A percentile compares a stretch with the other conserved stretches of the same genome.
phyloP scores from a whole-genome alignment of 2,329 filamentous ascomycete genomes.

The Alternaria arborescens region DNA sequence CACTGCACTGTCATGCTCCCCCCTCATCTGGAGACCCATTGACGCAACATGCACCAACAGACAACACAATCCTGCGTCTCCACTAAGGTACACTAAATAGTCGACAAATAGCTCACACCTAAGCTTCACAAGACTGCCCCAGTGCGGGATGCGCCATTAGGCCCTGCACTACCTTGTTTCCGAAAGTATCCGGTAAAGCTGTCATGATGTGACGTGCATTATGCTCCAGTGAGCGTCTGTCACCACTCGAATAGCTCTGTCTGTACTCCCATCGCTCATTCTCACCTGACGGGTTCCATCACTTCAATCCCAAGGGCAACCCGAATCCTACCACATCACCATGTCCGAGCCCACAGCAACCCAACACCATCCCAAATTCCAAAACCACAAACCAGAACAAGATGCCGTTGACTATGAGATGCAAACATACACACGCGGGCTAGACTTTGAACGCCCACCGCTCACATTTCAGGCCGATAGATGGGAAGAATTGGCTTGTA shows the following conservation, averaged over 20 bases:
- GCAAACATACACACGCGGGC: slow-evolving; percentile 42
- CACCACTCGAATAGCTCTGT: background rate
- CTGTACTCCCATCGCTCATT: background rate
- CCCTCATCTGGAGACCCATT: background rate
- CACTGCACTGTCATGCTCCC: background rate
- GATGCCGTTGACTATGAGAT: slow-evolving; percentile 38
- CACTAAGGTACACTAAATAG: background rate
- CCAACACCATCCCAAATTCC: slow-evolving; percentile 20
- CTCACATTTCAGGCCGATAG: slow-evolving; percentile 44
- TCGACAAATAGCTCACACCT: background rate
- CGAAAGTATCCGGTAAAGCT: slow-evolving; percentile 4
- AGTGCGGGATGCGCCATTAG: background rate
- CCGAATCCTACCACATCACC: background rate
- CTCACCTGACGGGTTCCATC: background rate
- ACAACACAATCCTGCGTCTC: background rate
- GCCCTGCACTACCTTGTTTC: slow-evolving; percentile 1
- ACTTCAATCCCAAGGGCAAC: background rate
- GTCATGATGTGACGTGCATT: slow-evolving; percentile 7
- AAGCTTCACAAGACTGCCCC: background rate
- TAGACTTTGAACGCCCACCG: slow-evolving; percentile 43
- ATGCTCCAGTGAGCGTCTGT: background rate
- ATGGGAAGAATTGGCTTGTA: slow-evolving; percentile 35
- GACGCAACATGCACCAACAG: background rate
- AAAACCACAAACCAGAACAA: slow-evolving; percentile 22
- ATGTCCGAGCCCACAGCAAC: slow-evolving; percentile 22